Evolutionary conservation across 768 basidiomycete genomes (phyloP).

Genomic region (Leccinum truebloodii): DNA sequence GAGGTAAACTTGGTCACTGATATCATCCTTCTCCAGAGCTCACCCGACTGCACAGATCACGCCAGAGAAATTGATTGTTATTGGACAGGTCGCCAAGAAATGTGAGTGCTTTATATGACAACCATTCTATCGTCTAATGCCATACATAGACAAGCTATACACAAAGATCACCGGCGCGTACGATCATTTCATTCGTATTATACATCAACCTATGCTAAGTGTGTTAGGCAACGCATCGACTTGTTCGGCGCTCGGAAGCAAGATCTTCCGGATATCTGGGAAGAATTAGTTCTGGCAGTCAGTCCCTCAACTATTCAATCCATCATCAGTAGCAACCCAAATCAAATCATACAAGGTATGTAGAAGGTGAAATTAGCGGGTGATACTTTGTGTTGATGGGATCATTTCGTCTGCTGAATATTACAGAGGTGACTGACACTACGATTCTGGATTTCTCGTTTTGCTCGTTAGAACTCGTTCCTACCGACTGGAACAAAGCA

Average conservation of each 20-base stretch:
- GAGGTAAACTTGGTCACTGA: slow-evolving; percentile 39
- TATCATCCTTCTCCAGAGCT: not conserved
- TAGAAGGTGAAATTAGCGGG: not conserved
- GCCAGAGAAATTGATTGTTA: slow-evolving; percentile 62
- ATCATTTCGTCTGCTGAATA: not conserved
- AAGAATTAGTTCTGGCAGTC: slow-evolving; percentile 52
- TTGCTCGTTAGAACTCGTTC: not conserved
- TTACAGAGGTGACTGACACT: not conserved
- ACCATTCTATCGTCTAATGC: not conserved
- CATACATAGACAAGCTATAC: slow-evolving; percentile 50
- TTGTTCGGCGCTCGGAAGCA: slow-evolving; percentile 71
- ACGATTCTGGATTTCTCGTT: not conserved
- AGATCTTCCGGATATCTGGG: slow-evolving; percentile 70
- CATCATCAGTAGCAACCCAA: not conserved
- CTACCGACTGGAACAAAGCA: not conserved
- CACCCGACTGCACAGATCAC: slow-evolving; percentile 39
- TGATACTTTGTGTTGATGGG: not conserved
- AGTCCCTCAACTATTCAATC: not conserved
- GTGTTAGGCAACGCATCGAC: slow-evolving; percentile 58
- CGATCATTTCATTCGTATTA: not conserved
- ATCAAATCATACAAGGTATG: not conserved
- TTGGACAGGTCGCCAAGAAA: slow-evolving; percentile 67
- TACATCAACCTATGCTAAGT: not conserved
- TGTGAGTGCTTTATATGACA: slow-evolving; percentile 36
- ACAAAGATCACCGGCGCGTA: slow-evolving; percentile 56